Percentiles rank a stretch among this genome's conserved stretches.
These are phyloP conservation scores for Lactarius tabidus DNA, from an alignment of 768 basidiomycete species.

Conservation along the genomic window DNA sequence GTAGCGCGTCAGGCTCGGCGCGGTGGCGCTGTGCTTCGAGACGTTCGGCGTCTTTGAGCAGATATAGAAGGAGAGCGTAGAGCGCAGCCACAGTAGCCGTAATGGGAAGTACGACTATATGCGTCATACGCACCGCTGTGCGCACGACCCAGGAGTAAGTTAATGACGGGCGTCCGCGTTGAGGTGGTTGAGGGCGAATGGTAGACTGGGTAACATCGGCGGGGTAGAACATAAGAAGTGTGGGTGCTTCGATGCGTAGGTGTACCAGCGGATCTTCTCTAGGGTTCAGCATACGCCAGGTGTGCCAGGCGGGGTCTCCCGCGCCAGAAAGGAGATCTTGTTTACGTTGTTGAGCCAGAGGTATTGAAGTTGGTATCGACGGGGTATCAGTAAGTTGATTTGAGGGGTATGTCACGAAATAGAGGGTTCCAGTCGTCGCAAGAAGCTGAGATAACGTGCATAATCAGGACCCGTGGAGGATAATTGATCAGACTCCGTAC, in stretches of 20 bases:
- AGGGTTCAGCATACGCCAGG: conserved; percentile 81
- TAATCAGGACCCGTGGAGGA: conserved; percentile 3
- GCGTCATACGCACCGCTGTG: conserved; percentile 67
- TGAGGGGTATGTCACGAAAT: conserved; percentile 62
- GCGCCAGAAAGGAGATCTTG: conserved; percentile 22
- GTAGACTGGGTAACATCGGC: conserved; percentile 31
- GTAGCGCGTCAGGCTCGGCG: conserved; percentile 40
- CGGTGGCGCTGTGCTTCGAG: conserved; percentile 79
- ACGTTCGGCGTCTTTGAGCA: conserved; percentile 88
- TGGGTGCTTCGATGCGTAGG: conserved; percentile 76
- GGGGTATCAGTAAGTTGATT: conserved; percentile 25
- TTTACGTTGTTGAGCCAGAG: conserved; percentile 18
- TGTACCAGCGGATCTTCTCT: conserved; percentile 61
- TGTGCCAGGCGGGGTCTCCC: conserved; percentile 50
- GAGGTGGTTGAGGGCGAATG: not conserved
- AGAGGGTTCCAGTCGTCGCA: conserved; percentile 69
- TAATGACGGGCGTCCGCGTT: conserved; percentile 18
- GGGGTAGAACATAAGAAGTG: conserved; percentile 62
- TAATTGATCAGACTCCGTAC: conserved; percentile 37
- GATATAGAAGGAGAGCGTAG: conserved; percentile 74
- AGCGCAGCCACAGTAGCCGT: conserved; percentile 67
- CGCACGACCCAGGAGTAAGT: conserved; percentile 47
- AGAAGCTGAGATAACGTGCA: conserved; percentile 52
- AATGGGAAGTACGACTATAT: conserved; percentile 85
- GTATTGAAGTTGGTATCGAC: conserved; percentile 15